Evolutionary conservation across 306 rosid genomes (phyloP).

Genomic region (Fragaria nilgerrensis): DNA sequence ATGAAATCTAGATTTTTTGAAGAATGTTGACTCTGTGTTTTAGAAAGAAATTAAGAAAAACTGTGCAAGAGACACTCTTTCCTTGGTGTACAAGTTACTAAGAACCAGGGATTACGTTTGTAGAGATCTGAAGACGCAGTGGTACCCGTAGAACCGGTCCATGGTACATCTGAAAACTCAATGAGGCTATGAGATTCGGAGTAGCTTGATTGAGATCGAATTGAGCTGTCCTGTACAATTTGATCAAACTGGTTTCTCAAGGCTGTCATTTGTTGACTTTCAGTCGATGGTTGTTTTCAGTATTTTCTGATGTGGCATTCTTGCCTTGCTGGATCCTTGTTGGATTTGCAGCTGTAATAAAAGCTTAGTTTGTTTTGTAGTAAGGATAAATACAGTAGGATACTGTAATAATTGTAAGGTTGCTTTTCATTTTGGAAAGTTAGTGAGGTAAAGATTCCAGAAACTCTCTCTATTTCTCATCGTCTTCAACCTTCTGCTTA

Average conservation of each 20-base stretch:
- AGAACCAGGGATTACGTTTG: neutral
- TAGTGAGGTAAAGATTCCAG: too few species aligned
- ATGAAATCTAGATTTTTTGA: neutral
- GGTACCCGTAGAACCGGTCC: constrained; percentile 6
- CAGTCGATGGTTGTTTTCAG: too few species aligned
- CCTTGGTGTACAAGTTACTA: neutral
- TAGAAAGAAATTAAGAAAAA: neutral
- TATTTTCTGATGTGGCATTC: too few species aligned
- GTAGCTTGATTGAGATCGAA: neutral
- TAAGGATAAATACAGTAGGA: too few species aligned
- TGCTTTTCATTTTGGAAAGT: too few species aligned
- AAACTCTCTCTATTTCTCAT: too few species aligned
- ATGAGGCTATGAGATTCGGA: neutral
- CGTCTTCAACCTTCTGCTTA: too few species aligned
- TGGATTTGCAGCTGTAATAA: too few species aligned
- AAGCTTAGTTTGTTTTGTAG: too few species aligned
- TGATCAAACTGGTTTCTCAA: constrained; percentile 13
- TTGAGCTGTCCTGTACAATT: neutral
- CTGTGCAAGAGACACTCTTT: neutral
- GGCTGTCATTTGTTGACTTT: neutral
- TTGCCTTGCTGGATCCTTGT: too few species aligned
- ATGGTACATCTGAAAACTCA: neutral
- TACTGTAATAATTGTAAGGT: too few species aligned
- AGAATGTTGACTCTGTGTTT: too few species aligned
- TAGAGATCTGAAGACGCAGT: neutral